Evolutionary conservation across 202 grass and related monocot species (phyloP).

Genomic region (Saccharum hybrid): DNA sequence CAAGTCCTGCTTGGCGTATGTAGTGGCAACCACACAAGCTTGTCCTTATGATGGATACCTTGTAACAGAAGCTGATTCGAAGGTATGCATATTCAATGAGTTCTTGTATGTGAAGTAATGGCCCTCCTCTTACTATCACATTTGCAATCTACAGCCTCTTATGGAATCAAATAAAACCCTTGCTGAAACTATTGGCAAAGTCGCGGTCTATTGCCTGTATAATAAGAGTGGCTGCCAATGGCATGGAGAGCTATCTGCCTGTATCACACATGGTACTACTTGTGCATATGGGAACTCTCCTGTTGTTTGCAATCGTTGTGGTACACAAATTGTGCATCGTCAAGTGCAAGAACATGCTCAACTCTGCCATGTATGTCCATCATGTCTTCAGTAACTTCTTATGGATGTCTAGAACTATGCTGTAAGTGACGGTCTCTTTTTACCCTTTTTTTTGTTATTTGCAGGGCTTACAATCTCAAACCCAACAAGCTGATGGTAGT

Average conservation of each 20-base stretch:
- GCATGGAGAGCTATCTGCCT: conserved; percentile 87
- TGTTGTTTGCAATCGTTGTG: conserved; percentile 94
- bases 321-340: conserved; percentile 84
- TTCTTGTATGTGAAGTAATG: neutral
- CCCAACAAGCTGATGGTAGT: conserved; percentile 61
- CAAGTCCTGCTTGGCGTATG: conserved; percentile 91
- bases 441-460: conserved; percentile 17
- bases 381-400: conserved; percentile 9
- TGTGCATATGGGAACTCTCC: conserved; percentile 90
- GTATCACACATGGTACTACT: conserved; percentile 63
- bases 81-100: conserved; percentile 55
- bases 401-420: conserved; percentile 19
- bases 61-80: conserved; percentile 96
- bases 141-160: conserved; percentile 72
- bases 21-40: conserved; percentile 86
- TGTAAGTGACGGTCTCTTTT: conserved; percentile 20
- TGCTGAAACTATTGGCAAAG: conserved; percentile 77
- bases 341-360: conserved; percentile 99
- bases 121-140: conserved; percentile 11
- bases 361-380: conserved; percentile 78
- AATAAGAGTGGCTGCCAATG: conserved; percentile 93
- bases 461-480: conserved; percentile 75
- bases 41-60: conserved; percentile 99
- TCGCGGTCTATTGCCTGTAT: conserved; percentile 84
- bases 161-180: conserved; percentile 80